Conservation (phyloP, 306 rosid species). For the Pterocarpus macrocarpus region DNA sequence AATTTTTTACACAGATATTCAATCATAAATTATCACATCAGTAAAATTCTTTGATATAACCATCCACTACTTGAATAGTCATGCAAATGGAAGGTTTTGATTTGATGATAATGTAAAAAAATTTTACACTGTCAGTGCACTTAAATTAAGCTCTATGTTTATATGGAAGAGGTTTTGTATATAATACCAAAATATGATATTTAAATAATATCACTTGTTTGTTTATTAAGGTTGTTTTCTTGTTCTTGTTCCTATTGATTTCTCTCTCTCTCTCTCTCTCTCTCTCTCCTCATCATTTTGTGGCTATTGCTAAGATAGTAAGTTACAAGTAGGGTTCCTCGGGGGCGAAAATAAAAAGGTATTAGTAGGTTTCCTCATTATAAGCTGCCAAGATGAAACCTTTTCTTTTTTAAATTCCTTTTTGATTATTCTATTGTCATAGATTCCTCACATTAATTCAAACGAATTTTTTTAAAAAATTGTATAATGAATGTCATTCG, state of each 20-base stretch:
- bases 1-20: no score
- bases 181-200: no score
- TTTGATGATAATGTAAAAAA: no score
- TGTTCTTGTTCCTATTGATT: not conserved
- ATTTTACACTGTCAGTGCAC: no score
- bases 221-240: not conserved
- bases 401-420: not conserved
- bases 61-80: no score
- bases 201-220: no score
- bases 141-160: no score
- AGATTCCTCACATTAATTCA: constrained; percentile 25
- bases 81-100: no score
- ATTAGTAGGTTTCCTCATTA: constrained; percentile 17
- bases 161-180: no score
- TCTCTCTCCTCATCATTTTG: not conserved
- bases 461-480: not conserved
- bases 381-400: not conserved
- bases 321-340: not conserved
- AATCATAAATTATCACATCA: no score
- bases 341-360: not conserved
- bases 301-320: not conserved
- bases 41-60: no score
- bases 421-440: constrained; percentile 14
- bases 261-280: not conserved
- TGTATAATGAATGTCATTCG: not conserved